These are phyloP conservation scores for Penstemon davidsonii DNA, from an alignment of 257 asterid species.

Conservation along the genomic window DNA sequence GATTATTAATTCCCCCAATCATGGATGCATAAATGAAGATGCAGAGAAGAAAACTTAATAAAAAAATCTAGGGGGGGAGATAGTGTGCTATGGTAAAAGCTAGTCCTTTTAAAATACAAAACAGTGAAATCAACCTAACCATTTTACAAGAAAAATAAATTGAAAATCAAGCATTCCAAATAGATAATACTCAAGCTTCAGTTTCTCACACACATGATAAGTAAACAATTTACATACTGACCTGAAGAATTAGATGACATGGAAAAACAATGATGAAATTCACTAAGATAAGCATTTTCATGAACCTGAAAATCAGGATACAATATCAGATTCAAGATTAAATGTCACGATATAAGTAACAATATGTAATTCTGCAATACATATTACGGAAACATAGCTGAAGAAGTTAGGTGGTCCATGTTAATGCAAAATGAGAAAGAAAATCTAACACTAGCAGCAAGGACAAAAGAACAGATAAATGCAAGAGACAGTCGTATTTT, in stretches of 20 bases:
- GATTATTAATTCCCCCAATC: not conserved
- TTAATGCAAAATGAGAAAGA: not conserved
- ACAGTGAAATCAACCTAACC: slow-evolving; percentile 15
- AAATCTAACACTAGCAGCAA: slow-evolving; percentile 11
- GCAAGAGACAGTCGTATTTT: slow-evolving; percentile 1
- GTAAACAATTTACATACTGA: slow-evolving; percentile 35
- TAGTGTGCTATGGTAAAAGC: not conserved
- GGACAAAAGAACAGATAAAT: slow-evolving; percentile 1
- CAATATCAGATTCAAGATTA: slow-evolving; percentile 17
- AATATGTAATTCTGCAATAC: slow-evolving; percentile 5
- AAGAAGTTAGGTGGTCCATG: not conserved
- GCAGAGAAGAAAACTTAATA: not conserved
- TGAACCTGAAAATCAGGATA: slow-evolving; percentile 59
- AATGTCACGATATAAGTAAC: slow-evolving; percentile 11
- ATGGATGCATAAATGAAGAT: not conserved
- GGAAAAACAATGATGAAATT: slow-evolving; percentile 90
- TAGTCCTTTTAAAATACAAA: slow-evolving; percentile 1
- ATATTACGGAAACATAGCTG: slow-evolving; percentile 3
- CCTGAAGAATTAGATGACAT: slow-evolving; percentile 76
- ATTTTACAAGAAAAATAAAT: not conserved
- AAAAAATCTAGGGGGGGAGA: not conserved
- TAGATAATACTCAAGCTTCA: slow-evolving; percentile 3
- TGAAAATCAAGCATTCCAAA: not conserved
- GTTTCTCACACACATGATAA: slow-evolving; percentile 1
- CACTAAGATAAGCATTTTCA: slow-evolving; percentile 89